Evolutionary conservation across 2,329 filamentous ascomycete species (phyloP).

Genomic region (Grosmannia serpens): DNA sequence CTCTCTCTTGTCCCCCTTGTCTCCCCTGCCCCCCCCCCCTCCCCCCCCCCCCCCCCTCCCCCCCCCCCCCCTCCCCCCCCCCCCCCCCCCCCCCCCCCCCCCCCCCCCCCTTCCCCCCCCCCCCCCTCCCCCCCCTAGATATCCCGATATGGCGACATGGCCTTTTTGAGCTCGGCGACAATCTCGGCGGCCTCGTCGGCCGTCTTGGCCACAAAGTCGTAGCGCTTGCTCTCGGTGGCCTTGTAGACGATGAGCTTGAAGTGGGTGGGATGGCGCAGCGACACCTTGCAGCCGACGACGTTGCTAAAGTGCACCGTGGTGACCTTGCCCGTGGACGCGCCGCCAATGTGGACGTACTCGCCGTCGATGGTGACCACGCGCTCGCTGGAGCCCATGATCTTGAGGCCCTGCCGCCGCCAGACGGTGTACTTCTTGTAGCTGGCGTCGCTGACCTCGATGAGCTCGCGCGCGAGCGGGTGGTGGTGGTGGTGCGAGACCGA

Average conservation of each 20-base stretch:
- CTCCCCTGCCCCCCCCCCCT: neutral
- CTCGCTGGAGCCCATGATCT: conserved; percentile 65
- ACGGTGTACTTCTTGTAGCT: conserved; percentile 70
- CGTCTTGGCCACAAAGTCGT: conserved; percentile 72
- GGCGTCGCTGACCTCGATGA: conserved; percentile 31
- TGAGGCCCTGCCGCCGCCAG: conserved; percentile 72
- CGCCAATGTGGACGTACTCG: conserved; percentile 73
- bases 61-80: neutral
- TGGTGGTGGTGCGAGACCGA: conserved; percentile 16
- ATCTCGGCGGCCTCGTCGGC: conserved; percentile 66
- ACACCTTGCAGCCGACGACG: conserved; percentile 72
- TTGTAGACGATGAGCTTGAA: conserved; percentile 64
- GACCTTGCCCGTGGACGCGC: conserved; percentile 57
- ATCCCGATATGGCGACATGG: conserved; percentile 54
- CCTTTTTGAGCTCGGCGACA: conserved; percentile 66
- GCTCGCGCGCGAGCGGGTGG: conserved; percentile 26
- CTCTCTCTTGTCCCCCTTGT: no score
- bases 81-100: neutral
- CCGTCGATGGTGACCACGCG: conserved; percentile 70
- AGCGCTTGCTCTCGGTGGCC: conserved; percentile 65
- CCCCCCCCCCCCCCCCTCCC: neutral
- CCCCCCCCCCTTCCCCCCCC: neutral
- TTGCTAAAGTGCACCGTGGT: conserved; percentile 75
- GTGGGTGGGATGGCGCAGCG: conserved; percentile 66
- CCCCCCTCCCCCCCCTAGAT: conserved; percentile 14